Evolutionary conservation across 2,329 filamentous ascomycete species (phyloP), one percentile per base, ranked within the genome.

Genomic region (Monosporascus sp.): DNA sequence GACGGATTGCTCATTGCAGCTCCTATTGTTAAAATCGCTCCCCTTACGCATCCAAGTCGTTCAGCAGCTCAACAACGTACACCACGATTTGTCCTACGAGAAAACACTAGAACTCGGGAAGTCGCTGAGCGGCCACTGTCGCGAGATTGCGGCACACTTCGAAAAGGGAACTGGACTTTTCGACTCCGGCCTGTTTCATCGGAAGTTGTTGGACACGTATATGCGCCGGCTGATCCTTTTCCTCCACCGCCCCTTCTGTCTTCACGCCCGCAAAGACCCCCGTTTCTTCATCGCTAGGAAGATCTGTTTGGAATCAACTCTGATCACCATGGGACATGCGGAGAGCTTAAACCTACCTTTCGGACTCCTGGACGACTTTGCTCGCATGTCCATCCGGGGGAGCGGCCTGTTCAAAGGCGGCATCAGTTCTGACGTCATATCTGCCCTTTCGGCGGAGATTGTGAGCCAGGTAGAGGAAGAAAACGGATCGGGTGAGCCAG

Each of bases 231-330:
- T 61, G 20, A 58, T 62, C 27, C 51, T 66, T 4, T 59, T 64
- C 48, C 48, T 65, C 1, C 59, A 63, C 39, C 57, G 62, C 5
- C 61, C 62, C 0, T 66, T 63, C 49, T 55, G 57, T 22, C 52
- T 64, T 15, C 53, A 56, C 11, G 54, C 63, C 2, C 52, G 49
- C 0, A 52, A 51, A n/a, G 58, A 65, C 38, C 56, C 57, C 9
- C 59, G 57, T 14, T 65, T 60, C 50, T 56, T 62, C 8, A 49
- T 62, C 3, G 58, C 64, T 5, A 57, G 63, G n/a, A 65, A 65
- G 43, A 49, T 50, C 3, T 60, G 58, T 41, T 55, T 66, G 0
- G 64, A 66, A 50, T 57, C 57, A 2, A 56, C 57, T 44, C 39
- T 43, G 9, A 54, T 64, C 27, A 59, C 62, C 53, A 60, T 61